Evolutionary conservation across 2,329 filamentous ascomycete genomes (phyloP).

Genomic region (Phyllosticta ampelicida): DNA sequence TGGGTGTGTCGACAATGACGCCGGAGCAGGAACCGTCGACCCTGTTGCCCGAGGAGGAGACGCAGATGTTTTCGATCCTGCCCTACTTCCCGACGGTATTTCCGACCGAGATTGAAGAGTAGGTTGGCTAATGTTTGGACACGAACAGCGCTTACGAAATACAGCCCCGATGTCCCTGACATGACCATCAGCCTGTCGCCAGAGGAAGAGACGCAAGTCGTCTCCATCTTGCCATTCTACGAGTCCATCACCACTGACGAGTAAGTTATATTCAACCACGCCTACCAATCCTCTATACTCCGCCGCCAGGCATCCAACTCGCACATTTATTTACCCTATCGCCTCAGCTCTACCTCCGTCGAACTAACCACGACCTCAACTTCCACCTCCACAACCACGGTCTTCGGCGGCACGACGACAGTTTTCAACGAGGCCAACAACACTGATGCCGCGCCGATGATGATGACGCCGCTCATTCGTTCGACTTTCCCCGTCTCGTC

Average conservation of each 20-base stretch:
- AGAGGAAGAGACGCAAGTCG: neutral
- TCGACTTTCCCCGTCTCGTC: neutral
- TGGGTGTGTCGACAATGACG: neutral
- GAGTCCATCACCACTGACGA: neutral
- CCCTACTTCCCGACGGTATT: neutral
- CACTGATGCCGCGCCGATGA: neutral
- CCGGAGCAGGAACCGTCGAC: neutral
- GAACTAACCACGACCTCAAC: neutral
- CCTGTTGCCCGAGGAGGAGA: neutral
- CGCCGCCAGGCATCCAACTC: neutral
- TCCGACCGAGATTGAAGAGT: neutral
- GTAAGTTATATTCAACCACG: neutral
- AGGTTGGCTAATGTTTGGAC: neutral
- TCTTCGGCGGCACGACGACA: constrained; percentile 4
- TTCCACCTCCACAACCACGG: neutral
- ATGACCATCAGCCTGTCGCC: neutral
- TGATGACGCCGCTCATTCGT: neutral
- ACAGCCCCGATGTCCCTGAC: neutral
- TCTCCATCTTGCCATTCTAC: neutral
- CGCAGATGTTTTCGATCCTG: neutral
- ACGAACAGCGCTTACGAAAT: neutral
- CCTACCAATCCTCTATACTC: no score
- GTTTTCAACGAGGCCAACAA: neutral
- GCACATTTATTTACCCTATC: neutral
- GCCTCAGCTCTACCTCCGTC: neutral